Evolutionary conservation across 23 red algal genomes (phyloP).

Genomic region (Gracilariopsis chorda): DNA sequence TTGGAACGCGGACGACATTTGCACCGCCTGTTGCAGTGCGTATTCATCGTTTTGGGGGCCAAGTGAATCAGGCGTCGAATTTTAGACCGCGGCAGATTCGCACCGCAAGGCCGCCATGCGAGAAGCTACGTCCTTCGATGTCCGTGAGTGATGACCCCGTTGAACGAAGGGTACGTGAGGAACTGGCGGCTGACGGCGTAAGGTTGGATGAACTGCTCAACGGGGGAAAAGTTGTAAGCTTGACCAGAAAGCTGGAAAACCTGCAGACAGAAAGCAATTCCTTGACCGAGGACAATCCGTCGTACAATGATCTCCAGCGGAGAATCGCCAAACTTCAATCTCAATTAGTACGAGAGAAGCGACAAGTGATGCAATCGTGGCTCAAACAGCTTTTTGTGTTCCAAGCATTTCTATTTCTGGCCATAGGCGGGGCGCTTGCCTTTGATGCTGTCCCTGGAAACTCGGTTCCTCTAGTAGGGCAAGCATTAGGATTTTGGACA

Average conservation of each 20-base stretch:
- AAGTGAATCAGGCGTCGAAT: too few species aligned
- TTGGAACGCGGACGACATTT: too few species aligned
- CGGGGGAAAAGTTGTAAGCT: conserved; percentile 66
- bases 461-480: conserved; percentile 45
- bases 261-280: background rate
- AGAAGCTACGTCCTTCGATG: background rate
- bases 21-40: too few species aligned
- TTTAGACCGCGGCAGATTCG: too few species aligned
- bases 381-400: conserved; percentile 78
- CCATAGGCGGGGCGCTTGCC: conserved; percentile 67
- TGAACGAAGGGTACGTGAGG: conserved; percentile 43
- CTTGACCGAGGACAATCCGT: background rate
- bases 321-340: background rate
- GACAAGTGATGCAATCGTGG: conserved; percentile 81
- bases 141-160: conserved; percentile 50
- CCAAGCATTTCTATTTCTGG: conserved; percentile 60
- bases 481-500: conserved; percentile 95
- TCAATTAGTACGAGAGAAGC: conserved; percentile 65
- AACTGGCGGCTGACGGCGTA: conserved; percentile 68
- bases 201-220: conserved; percentile 91
- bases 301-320: background rate
- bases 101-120: too few species aligned
- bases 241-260: conserved; percentile 67
- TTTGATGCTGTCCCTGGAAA: conserved; percentile 35
- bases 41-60: too few species aligned